These are phyloP conservation scores for Penicillium concentricum DNA, from an alignment of 2,329 filamentous ascomycete species.

Conservation along the genomic window DNA sequence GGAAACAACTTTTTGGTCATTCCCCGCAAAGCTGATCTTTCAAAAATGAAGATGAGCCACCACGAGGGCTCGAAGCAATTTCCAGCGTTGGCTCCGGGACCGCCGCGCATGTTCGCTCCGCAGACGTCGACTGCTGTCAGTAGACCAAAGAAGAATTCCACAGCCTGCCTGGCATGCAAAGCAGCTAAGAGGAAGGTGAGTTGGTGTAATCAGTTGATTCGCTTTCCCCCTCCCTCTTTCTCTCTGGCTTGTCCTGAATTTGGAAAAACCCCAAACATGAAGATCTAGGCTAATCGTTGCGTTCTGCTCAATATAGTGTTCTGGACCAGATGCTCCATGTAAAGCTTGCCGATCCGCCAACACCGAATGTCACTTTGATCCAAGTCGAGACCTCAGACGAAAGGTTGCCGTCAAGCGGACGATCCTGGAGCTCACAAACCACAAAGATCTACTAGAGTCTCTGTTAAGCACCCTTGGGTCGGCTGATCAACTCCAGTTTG, in stretches of 20 bases:
- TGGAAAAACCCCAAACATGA: not conserved
- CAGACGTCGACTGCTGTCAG: slow-evolving; percentile 22
- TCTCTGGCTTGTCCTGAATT: not conserved
- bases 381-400: slow-evolving; percentile 36
- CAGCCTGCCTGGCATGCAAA: slow-evolving; percentile 37
- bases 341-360: slow-evolving; percentile 33
- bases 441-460: slow-evolving; percentile 32
- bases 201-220: not conserved
- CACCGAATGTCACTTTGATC: slow-evolving; percentile 37
- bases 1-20: not conserved
- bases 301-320: slow-evolving; percentile 30
- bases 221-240: not conserved
- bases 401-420: slow-evolving; percentile 39
- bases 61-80: slow-evolving; percentile 26
- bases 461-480: slow-evolving; percentile 32
- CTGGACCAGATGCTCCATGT: slow-evolving; percentile 36
- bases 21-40: not conserved
- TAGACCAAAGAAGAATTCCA: slow-evolving; percentile 38
- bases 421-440: slow-evolving; percentile 35
- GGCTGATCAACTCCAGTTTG: slow-evolving; percentile 23
- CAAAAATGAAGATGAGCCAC: slow-evolving; percentile 11
- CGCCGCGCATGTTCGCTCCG: slow-evolving; percentile 20
- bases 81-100: slow-evolving; percentile 30
- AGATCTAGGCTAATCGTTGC: not conserved
- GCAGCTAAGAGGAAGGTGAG: slow-evolving; percentile 38